These are phyloP conservation scores for Onygena corvina DNA, from an alignment of 2,329 filamentous ascomycete genomes.

Conservation along the genomic window DNA sequence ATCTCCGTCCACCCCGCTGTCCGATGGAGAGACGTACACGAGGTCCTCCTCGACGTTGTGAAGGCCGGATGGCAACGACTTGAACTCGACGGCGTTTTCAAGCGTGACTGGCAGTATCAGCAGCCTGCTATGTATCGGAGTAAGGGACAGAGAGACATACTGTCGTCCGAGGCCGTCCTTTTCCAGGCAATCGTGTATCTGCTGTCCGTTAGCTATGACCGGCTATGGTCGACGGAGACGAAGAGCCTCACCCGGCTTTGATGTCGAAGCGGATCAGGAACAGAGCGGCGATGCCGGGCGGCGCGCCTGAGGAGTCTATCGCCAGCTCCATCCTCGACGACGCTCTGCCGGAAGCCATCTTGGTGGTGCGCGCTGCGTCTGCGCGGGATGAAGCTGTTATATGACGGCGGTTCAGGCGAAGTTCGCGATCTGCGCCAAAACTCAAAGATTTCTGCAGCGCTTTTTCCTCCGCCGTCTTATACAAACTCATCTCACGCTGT, in stretches of 20 bases:
- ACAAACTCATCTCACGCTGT: too few species aligned
- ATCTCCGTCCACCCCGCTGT: neutral
- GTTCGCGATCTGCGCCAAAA: too few species aligned
- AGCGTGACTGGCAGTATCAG: slow-evolving; percentile 42
- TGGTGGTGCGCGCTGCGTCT: too few species aligned
- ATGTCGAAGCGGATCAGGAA: slow-evolving; percentile 89
- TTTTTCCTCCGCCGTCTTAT: too few species aligned
- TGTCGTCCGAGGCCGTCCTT: slow-evolving; percentile 52
- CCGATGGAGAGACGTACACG: slow-evolving; percentile 32
- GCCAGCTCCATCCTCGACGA: slow-evolving; percentile 26
- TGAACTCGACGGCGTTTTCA: slow-evolving; percentile 87
- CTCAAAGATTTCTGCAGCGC: too few species aligned
- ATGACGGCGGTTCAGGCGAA: too few species aligned
- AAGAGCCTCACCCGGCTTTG: slow-evolving; percentile 59
- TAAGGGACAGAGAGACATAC: slow-evolving; percentile 34
- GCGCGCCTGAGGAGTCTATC: slow-evolving; percentile 25
- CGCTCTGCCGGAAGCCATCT: slow-evolving; percentile 15
- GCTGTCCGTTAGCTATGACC: slow-evolving; percentile 10
- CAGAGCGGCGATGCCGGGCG: slow-evolving; percentile 54
- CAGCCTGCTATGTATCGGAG: neutral
- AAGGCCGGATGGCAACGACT: slow-evolving; percentile 83
- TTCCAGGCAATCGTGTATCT: slow-evolving; percentile 83
- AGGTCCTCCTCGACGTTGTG: slow-evolving; percentile 82
- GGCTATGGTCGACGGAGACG: slow-evolving; percentile 7
- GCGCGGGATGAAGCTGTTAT: too few species aligned